Evolutionary conservation across 805 yeast genomes (phyloP).

Genomic region (Yarrowia osloensis): DNA sequence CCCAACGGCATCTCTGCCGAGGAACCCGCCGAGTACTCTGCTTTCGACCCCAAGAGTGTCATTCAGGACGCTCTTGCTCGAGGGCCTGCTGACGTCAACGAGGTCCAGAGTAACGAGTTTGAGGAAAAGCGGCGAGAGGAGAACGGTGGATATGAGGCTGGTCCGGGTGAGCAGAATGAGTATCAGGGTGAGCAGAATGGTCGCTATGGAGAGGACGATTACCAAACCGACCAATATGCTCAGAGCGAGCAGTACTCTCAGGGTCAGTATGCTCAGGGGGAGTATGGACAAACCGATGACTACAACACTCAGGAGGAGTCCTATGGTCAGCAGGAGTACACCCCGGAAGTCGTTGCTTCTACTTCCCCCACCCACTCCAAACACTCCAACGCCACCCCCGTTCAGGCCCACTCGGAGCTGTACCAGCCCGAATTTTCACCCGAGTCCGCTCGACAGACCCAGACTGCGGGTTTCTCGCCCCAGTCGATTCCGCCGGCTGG

Average conservation of each 20-base stretch:
- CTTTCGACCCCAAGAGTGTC: slow-evolving; percentile 12
- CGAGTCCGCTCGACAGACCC: neutral
- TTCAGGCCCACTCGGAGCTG: neutral
- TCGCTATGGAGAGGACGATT: neutral
- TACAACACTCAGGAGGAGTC: neutral
- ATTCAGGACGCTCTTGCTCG: slow-evolving; percentile 17
- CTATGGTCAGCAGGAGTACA: neutral
- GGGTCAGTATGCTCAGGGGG: neutral
- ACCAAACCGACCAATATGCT: neutral
- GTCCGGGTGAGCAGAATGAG: neutral
- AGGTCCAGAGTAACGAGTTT: slow-evolving; percentile 10
- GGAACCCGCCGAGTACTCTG: slow-evolving; percentile 16
- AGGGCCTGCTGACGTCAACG: slow-evolving; percentile 2
- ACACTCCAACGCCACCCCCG: neutral
- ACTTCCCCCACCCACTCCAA: neutral
- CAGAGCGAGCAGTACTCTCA: neutral
- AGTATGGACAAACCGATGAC: neutral
- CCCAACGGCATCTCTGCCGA: slow-evolving; percentile 3
- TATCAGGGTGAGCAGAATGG: neutral
- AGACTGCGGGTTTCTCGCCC: neutral
- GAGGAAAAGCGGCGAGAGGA: neutral
- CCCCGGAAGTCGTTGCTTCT: neutral
- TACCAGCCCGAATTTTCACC: slow-evolving; percentile 23
- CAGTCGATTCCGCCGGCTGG: slow-evolving; percentile 14
- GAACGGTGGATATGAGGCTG: no score